Percentiles rank a stretch among this genome's conserved stretches.
Evolutionary conservation across 129 eudicot genomes (phyloP).

Genomic region (Logfia minima): DNA sequence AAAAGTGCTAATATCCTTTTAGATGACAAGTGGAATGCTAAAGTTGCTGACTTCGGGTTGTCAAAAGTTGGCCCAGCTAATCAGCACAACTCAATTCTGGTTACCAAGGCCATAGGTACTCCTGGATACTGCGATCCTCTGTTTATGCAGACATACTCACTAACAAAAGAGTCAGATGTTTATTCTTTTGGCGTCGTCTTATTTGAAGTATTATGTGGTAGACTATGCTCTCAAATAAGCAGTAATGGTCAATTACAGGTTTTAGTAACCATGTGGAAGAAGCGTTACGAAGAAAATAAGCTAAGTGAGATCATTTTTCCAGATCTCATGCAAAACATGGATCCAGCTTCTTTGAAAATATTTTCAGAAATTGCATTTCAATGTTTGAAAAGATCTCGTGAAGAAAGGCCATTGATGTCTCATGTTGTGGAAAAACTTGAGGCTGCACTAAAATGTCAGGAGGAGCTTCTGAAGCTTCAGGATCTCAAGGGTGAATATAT

Average conservation of each 20-base stretch:
- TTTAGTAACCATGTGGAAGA: neutral
- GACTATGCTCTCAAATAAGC: neutral
- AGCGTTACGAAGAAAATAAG: constrained; percentile 1
- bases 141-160: no score
- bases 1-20: constrained; percentile 11
- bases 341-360: neutral
- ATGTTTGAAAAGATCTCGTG: neutral
- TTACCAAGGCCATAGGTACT: no score
- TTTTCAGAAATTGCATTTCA: constrained; percentile 13
- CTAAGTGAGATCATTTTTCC: neutral
- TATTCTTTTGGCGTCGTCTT: constrained; percentile 19
- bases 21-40: constrained; percentile 2
- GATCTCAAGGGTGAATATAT: neutral
- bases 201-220: constrained; percentile 24
- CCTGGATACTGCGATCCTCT: no score
- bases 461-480: neutral
- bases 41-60: no score
- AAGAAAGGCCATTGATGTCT: constrained; percentile 1
- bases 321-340: neutral
- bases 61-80: no score
- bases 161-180: no score
- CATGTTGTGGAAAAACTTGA: constrained; percentile 4
- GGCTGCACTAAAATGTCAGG: constrained; percentile 2
- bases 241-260: neutral
- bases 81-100: no score